Conservation (phyloP, 2,329 filamentous ascomycete species). For the Beauveria sp. region DNA sequence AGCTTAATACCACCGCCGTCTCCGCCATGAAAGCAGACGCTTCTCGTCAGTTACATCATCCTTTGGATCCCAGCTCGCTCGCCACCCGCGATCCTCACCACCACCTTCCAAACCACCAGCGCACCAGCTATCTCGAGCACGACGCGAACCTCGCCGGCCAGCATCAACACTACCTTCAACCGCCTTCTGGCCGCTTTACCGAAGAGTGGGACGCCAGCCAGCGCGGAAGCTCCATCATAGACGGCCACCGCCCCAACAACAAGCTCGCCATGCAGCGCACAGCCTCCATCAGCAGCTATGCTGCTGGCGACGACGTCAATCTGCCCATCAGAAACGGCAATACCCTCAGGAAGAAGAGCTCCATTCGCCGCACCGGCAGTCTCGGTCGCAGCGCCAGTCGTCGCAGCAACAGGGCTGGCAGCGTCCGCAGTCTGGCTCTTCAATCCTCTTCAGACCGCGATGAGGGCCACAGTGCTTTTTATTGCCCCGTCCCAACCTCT, state of each 20-base stretch:
- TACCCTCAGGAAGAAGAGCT: slow-evolving; percentile 84
- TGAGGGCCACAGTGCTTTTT: slow-evolving; percentile 76
- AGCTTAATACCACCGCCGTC: slow-evolving; percentile 2
- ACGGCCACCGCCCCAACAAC: slow-evolving; percentile 30
- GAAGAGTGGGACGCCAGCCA: slow-evolving; percentile 66
- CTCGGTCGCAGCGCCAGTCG: slow-evolving; percentile 74
- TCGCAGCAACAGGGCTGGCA: slow-evolving; percentile 75
- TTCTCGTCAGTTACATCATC: slow-evolving; percentile 9
- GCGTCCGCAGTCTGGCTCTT: slow-evolving; percentile 71
- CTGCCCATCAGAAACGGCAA: slow-evolving; percentile 43
- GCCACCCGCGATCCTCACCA: not conserved
- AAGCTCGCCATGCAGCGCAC: slow-evolving; percentile 47
- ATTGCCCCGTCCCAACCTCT: slow-evolving; percentile 79
- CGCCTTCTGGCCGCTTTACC: slow-evolving; percentile 46
- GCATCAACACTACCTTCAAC: not conserved
- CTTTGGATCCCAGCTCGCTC: not conserved
- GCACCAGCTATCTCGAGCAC: not conserved
- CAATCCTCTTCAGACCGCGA: slow-evolving; percentile 61
- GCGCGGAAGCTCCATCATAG: slow-evolving; percentile 57
- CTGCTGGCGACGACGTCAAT: slow-evolving; percentile 37
- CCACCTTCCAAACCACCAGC: slow-evolving; percentile 2
- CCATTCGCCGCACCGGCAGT: slow-evolving; percentile 65
- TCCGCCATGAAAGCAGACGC: slow-evolving; percentile 5
- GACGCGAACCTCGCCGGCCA: not conserved
- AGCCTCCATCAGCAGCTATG: slow-evolving; percentile 49